phyloP scores from a whole-genome alignment of 805 yeast species.

The Ogataea allantospora region DNA sequence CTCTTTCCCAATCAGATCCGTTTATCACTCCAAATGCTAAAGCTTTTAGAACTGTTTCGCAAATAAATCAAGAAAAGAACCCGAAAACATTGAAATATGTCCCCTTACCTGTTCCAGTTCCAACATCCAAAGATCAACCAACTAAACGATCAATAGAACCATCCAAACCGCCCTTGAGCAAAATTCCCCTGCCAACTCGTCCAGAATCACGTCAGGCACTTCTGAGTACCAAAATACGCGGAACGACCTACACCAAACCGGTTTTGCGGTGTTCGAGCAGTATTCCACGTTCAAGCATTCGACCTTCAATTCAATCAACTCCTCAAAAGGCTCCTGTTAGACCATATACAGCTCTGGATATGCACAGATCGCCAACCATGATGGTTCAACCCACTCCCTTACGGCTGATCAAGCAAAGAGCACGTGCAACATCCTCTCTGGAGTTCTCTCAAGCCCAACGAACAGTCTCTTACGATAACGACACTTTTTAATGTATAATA shows the following conservation, averaged over 20 bases:
- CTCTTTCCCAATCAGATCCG: constrained; percentile 26
- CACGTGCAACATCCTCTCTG: constrained; percentile 25
- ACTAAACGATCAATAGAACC: constrained; percentile 1
- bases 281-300: constrained; percentile 6
- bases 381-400: constrained; percentile 24
- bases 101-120: constrained; percentile 29
- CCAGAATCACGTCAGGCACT: constrained; percentile 27
- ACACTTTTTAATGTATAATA: constrained; percentile 23
- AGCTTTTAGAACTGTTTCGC: constrained; percentile 11
- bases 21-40: constrained; percentile 31
- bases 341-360: constrained; percentile 4
- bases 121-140: constrained; percentile 13
- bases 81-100: constrained; percentile 21
- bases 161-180: constrained; percentile 5
- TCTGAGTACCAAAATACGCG: constrained; percentile 14
- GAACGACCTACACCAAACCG: neutral
- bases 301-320: neutral
- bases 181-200: constrained; percentile 30
- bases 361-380: constrained; percentile 8
- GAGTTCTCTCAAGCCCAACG: constrained; percentile 11
- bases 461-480: constrained; percentile 27
- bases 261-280: constrained; percentile 2
- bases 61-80: constrained; percentile 13
- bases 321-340: constrained; percentile 1
- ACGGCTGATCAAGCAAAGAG: constrained; percentile 20